Evolutionary conservation across 371 early-diverging fungal species (phyloP), one percentile per base, ranked within the genome.

Genomic region (Mortierella polycephala): DNA sequence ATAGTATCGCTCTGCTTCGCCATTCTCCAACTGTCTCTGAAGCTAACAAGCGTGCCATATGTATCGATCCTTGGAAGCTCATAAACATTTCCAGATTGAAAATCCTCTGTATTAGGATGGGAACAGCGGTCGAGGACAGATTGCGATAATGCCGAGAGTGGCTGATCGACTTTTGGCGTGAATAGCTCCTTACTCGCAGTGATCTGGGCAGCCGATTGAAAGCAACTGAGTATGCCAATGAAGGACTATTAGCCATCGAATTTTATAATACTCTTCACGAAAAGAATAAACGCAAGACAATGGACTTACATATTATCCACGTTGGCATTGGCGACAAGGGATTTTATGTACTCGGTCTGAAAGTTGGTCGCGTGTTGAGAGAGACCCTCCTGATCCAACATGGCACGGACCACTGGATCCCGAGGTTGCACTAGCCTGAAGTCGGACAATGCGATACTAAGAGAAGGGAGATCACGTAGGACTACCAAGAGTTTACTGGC

Each of bases 401-500:
- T 60, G 8, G n/a, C 23, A 11, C 37, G 60, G 8, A 60, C 55
- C 0, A 40, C n/a, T 5, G 54, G 44, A 44, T 69, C 72, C 13
- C 49, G 41, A 16, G 30, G 51, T n/a, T 66, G 62, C 40, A 58
- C 44, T 7, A 79, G 60, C 23, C 62, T 12, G 30, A 79, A 73
- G 11, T 72, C 73, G 7, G 69, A 67, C 11, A 73, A 62, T 0
- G 66, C 65, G 37, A 72, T 44, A 14, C 51, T 57, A 11, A 69
- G 66, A 11, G 69, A 69, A 40, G 80, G 80, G 44, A 79, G 42
- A 44, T 62, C 73, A 12, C 69, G 73, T 39, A 79, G 44, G 7
- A 66, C 80, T 79, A 53, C 2, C 13, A 23, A 10, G 12, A 8
- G 40, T 30, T 30, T 30, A 30, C 30, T 30, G 30, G 30, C 4